A percentile compares a stretch with the other conserved stretches of the same genome.
Evolutionary conservation across 2,329 filamentous ascomycete species (phyloP).

Genomic region (Thelonectria olida): DNA sequence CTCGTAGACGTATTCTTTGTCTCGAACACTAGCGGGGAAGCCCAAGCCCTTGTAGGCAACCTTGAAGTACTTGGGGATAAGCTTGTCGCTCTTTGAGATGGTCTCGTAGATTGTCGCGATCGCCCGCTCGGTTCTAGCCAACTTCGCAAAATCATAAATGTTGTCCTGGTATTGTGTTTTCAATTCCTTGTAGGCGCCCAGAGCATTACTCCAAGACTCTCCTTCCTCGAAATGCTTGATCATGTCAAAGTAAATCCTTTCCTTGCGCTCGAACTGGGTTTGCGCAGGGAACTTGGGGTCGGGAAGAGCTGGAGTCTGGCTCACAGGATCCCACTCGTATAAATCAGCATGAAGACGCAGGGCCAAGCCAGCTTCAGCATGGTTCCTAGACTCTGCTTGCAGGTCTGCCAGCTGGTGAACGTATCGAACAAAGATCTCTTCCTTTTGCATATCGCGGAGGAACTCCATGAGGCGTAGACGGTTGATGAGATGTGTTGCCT

Average conservation of each 20-base stretch:
- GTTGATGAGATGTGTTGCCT: conserved; percentile 86
- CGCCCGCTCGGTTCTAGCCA: conserved; percentile 87
- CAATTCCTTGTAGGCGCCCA: conserved; percentile 90
- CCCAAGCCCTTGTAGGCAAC: conserved; percentile 90
- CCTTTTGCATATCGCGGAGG: conserved; percentile 93
- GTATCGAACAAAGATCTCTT: conserved; percentile 95
- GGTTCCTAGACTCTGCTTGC: conserved; percentile 79
- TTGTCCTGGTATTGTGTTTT: conserved; percentile 91
- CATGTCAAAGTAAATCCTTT: conserved; percentile 91
- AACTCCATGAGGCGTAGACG: conserved; percentile 94
- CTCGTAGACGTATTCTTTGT: conserved; percentile 94
- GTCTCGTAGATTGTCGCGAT: conserved; percentile 93
- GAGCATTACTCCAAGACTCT: conserved; percentile 90
- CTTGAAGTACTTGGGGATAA: conserved; percentile 87
- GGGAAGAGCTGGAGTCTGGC: conserved; percentile 69
- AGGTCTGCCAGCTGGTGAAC: conserved; percentile 88
- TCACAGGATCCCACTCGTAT: conserved; percentile 87
- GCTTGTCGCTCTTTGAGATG: conserved; percentile 81
- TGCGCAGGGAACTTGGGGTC: conserved; percentile 86
- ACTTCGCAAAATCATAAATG: conserved; percentile 88
- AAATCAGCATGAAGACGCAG: conserved; percentile 90
- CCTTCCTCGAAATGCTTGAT: conserved; percentile 95
- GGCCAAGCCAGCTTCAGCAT: conserved; percentile 88
- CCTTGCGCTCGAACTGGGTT: conserved; percentile 90
- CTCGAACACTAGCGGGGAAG: conserved; percentile 81